phyloP scores from a whole-genome alignment of 169 alveolate species.

The Pseudocohnilembus persalinus region DNA sequence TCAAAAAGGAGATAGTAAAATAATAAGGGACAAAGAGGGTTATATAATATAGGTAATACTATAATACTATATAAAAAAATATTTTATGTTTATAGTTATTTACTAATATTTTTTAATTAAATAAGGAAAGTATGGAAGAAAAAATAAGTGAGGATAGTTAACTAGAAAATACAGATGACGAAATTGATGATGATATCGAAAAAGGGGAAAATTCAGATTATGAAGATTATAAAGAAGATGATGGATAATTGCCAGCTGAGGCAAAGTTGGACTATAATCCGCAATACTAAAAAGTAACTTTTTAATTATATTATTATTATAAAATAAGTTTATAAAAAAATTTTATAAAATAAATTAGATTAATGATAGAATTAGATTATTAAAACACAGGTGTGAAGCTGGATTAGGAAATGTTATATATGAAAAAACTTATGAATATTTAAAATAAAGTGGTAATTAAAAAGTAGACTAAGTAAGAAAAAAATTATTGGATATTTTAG shows the following conservation, averaged over 20 bases:
- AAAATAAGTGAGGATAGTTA: too few relatives aligned
- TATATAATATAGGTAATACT: slow-evolving; percentile 9
- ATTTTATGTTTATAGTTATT: too few relatives aligned
- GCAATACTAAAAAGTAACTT: slow-evolving; percentile 20
- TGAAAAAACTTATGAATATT: slow-evolving; percentile 65
- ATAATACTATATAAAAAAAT: too few relatives aligned
- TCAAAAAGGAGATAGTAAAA: background rate
- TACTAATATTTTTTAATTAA: too few relatives aligned
- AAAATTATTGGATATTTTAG: slow-evolving; percentile 61
- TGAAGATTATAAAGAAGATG: slow-evolving; percentile 50
- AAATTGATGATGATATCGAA: slow-evolving; percentile 7
- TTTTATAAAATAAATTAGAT: slow-evolving; percentile 7
- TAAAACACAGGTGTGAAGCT: slow-evolving; percentile 74
- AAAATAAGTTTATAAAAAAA: background rate
- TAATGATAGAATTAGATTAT: slow-evolving; percentile 63
- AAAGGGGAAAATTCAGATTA: slow-evolving; percentile 29
- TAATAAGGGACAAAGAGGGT: slow-evolving; percentile 9
- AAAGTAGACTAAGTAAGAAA: slow-evolving; percentile 58
- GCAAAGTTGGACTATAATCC: slow-evolving; percentile 16
- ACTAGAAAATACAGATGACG: too few relatives aligned
- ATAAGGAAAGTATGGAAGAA: too few relatives aligned
- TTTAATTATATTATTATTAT: background rate
- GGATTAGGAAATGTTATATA: slow-evolving; percentile 76
- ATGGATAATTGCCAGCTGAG: slow-evolving; percentile 36
- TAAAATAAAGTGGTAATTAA: slow-evolving; percentile 45